These are phyloP conservation scores for Yamadazyma mexicana DNA, from an alignment of 1,139 yeast species.

Conservation along the genomic window DNA sequence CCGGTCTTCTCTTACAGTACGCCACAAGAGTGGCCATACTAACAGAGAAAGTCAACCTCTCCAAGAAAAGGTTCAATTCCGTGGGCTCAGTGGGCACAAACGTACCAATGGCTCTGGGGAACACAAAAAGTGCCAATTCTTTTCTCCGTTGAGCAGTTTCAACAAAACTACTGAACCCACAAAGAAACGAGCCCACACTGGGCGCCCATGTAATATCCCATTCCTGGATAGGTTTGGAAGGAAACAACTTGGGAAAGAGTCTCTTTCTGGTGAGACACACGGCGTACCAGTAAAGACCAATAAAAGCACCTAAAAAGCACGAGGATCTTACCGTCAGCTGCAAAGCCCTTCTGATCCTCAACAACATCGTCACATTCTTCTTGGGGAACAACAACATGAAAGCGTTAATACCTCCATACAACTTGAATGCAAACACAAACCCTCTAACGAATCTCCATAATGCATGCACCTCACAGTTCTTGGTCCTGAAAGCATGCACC, in stretches of 20 bases:
- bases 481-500: conserved; percentile 34
- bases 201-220: conserved; percentile 35
- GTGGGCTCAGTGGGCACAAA: conserved; percentile 30
- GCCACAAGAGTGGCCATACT: conserved; percentile 38
- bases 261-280: conserved; percentile 37
- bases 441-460: conserved; percentile 39
- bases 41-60: conserved; percentile 29
- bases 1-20: conserved; percentile 26
- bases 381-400: conserved; percentile 32
- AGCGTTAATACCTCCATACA: conserved; percentile 34
- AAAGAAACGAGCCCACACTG: conserved; percentile 28
- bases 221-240: conserved; percentile 23
- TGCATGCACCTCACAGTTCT: conserved; percentile 40
- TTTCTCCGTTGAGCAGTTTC: conserved; percentile 35
- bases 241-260: conserved; percentile 30
- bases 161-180: conserved; percentile 36
- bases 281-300: conserved; percentile 37
- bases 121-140: conserved; percentile 41
- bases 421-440: conserved; percentile 31
- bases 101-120: conserved; percentile 40
- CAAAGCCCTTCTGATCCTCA: conserved; percentile 24
- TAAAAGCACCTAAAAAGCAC: conserved; percentile 33
- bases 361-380: conserved; percentile 17
- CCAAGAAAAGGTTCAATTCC: conserved; percentile 25
- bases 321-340: conserved; percentile 30